Evolutionary conservation across 345 rosid genomes (phyloP), one percentile per base, ranked within the genome.

Genomic region (Aethionema arabicum): DNA sequence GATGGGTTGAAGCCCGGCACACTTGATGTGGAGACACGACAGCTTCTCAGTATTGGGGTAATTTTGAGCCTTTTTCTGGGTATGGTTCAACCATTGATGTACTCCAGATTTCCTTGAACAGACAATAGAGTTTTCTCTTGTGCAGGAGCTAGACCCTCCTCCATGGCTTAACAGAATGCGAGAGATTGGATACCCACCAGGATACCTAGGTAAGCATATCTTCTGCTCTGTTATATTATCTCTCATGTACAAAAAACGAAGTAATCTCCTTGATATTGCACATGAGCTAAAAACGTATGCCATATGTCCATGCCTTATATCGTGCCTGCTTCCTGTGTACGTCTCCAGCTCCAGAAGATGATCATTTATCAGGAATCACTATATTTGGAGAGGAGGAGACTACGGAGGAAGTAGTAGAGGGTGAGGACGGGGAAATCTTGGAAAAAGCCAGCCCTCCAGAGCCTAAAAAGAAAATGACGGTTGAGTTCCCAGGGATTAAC

Each of bases 131-230:
- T 39, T 46, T 59, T 56, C 32, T 56, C 53, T 57, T 45, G 29
- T 63, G 43, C 80, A 95, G 99, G 97, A 87, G 72, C 86, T 90
- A 47, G 99, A 95, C 72, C 99, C 99, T 45, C 99, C 99, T 38
- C 97, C 99, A 2, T 95, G 99, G 99, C 91, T 83, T 51, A 61
- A 80, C 78, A 82, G 97, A 76, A 95, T 95, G 99, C 80, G 88
- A 59, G 97, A 95, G 73, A 74, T 95, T 70, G 99, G 99, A n/a
- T 95, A 95, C 44, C 97, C 99, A 7, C 96, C 88, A 0, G 99
- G 99, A 68, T 90, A 95, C 78, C 79, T 95, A 73, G 99, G 99
- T 88, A 80, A 63, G 53, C 51, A 21, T 21, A 8, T 11, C 13
- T 15, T 10, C 42, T 52, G 5, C 73, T 63, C 64, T 42, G 21